Base-by-base conservation (phyloP, 148 eudicot species). In the Rhododendron henanense region DNA sequence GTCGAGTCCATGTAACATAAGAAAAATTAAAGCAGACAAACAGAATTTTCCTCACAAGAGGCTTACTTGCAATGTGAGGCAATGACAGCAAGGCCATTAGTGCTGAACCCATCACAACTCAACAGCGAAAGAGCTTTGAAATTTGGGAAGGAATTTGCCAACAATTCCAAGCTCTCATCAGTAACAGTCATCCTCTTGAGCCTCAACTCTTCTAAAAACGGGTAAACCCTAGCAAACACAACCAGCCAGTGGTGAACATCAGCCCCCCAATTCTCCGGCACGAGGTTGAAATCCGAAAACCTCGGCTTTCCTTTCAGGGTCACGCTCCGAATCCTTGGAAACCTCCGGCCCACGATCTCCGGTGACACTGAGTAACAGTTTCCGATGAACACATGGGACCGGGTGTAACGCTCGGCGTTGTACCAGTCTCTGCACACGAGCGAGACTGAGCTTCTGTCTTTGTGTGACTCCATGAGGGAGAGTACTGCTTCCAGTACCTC, bases 381-480 rank as follows among this genome's bases (percentile, higher is more conserved):
- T 6, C 94, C 96, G 33, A 96, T 93, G 81, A 91, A 96, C 1
- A 96, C 91, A 81, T 85, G 93, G 45, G 86, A 90, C 86, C 98
- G 90, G 74, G 94, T 90, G 92, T 93, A 94, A 73, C 98, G 89
- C 85, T 96, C 98, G 50, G 94, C 95, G 69, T 93, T 85, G 87
- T 94, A 96, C 97, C 97, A 96, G 55, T 94, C 93, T 90, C 88
- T 96, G 89, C 96, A 94, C 11, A 96, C 98, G 21, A 94, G 91
- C 23, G 98, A 96, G 11, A 92, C 90, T 74, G 95, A 88, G 79
- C 91, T 93, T 75, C 96, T 88, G 84, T 96, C 97, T 85, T 90
- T 93, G 84, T 86, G 88, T 10, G 91, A 92, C 15, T 86, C 88
- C 19, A 96, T n/a, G 45, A 96, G 88, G 41, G 93, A 85, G 25